Base-by-base conservation (phyloP, 2,329 filamentous ascomycete species). In the Aspergillus spinulosporus region DNA sequence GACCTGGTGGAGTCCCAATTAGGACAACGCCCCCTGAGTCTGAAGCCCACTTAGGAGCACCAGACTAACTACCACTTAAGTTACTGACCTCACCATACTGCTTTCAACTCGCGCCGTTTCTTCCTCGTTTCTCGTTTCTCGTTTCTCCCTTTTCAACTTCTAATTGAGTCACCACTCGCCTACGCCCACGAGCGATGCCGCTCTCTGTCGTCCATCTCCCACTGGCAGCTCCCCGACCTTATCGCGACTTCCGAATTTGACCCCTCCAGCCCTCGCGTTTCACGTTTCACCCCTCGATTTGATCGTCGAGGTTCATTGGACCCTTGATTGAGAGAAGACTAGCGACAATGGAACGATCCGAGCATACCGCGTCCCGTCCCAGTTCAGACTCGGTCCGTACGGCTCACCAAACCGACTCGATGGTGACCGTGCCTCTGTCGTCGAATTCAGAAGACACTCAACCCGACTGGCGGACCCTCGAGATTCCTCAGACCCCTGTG, bases 351-450 rank as follows among this genome's bases (percentile, higher is more conserved):
- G 64, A 69, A n/a, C 56, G 39, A 46, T 57, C 64, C 51, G 63
- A 66, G 43, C 51, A 60, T 45, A 54, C 60, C 49, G 57, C 54
- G 32, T 65, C 68, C 45, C 65, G 65, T 12, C 56, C 54, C 36
- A 56, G 59, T 32, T 58, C 64, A 9, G 64, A 67, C 54, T 66
- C 66, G 21, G 51, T 40, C 15, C 56, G 36, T 26, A 49, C 11
- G 32, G n/a, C 64, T 0, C 67, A 67, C 54, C 70, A 77, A 21
- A 80, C 77, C 50, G 88, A 90, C 73, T 91, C 88, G 15, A 87
- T 91, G 86, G 87, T 91, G 45, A 91, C 88, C 5, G 88, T 91
- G 44, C 82, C 87, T 53, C 78, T 91, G 48, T 90, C 88, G 14
- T 79, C 64, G 66, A 85, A 65, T 72, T 77, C 61, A 14, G 72